Evolutionary conservation across 2,329 filamentous ascomycete species (phyloP), one percentile per base, ranked within the genome.

Genomic region (Colletotrichum costaricense): DNA sequence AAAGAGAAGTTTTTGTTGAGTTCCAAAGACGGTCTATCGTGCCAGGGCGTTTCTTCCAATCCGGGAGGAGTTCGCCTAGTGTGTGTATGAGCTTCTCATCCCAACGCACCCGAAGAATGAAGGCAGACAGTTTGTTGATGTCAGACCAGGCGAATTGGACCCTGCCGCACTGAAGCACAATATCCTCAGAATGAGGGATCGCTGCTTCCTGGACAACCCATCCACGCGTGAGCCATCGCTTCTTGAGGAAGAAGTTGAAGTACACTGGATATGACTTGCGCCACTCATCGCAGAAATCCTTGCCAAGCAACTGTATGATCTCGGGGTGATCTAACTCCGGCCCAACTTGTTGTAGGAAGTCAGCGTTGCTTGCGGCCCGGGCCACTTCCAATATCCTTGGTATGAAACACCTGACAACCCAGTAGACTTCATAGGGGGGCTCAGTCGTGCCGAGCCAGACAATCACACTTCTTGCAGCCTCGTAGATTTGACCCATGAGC

Each of bases 191-290:
- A 52, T 59, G 54, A 4, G 74, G 75, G 4, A 76, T 55, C 24
- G 73, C 74, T n/a, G 74, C 72, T 33, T 77, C 76, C 28, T 76
- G 75, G 9, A 77, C 74, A 19, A 75, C 76, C 76, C 76, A 77
- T 3, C 75, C 76, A n/a, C 76, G 75, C 11, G 74, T 75, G 6
- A 74, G 75, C 68, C 75, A 77, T 16, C 70, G 33, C 30, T 75
- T 71, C 28, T 54, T 24, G 11, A 68, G 67, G 49, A 76, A 77
- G 35, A 76, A 75, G 2, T 55, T 38, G 16, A 75, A 74, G 38
- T 75, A 57, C 22, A 64, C 54, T 0, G 22, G 1, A 7, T 65
- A 65, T 8, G 66, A 63, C 1, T 16, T n/a, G 16, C 67, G 58
- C 70, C 70, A 73, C 2, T 60, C 38, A 16, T 54, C 38, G 55